Evolutionary conservation across 2,329 filamentous ascomycete species (phyloP).

Genomic region (Aureobasidium namibiae): DNA sequence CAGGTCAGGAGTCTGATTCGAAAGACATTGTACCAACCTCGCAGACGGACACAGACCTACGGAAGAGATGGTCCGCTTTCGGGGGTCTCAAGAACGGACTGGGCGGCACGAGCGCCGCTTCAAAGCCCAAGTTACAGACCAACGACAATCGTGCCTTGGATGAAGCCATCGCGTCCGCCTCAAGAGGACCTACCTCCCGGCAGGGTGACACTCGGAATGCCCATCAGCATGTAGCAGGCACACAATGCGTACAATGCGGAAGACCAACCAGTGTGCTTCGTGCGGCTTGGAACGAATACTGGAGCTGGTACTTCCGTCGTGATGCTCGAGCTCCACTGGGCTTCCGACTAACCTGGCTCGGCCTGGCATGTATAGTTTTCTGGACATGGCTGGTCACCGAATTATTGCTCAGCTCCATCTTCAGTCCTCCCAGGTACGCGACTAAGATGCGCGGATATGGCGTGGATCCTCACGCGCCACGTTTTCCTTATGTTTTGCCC

Average conservation of each 20-base stretch:
- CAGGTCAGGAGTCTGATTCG: not conserved
- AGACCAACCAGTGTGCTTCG: conserved; percentile 21
- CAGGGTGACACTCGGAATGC: not conserved
- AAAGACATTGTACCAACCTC: conserved; percentile 16
- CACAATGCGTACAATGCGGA: conserved; percentile 18
- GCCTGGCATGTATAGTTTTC: conserved; percentile 31
- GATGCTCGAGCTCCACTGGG: conserved; percentile 14
- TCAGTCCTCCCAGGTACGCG: conserved; percentile 44
- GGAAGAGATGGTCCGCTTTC: conserved; percentile 34
- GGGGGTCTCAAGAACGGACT: conserved; percentile 35
- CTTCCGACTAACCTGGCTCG: conserved; percentile 32
- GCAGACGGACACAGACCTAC: conserved; percentile 33
- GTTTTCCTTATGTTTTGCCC: conserved; percentile 47
- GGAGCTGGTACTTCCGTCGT: conserved; percentile 22
- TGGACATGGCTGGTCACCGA: conserved; percentile 11
- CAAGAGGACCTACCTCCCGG: not conserved
- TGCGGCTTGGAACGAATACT: conserved; percentile 24
- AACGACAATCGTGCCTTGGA: not conserved
- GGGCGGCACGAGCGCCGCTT: conserved; percentile 23
- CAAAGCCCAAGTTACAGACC: not conserved
- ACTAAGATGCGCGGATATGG: conserved; percentile 42
- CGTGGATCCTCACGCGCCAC: conserved; percentile 43
- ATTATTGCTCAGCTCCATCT: conserved; percentile 29
- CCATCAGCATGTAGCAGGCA: not conserved
- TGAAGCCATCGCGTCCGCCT: not conserved